Evolutionary conservation across 2,329 filamentous ascomycete species (phyloP), one percentile per base, ranked within the genome.

Genomic region (Clonostachys chloroleuca): DNA sequence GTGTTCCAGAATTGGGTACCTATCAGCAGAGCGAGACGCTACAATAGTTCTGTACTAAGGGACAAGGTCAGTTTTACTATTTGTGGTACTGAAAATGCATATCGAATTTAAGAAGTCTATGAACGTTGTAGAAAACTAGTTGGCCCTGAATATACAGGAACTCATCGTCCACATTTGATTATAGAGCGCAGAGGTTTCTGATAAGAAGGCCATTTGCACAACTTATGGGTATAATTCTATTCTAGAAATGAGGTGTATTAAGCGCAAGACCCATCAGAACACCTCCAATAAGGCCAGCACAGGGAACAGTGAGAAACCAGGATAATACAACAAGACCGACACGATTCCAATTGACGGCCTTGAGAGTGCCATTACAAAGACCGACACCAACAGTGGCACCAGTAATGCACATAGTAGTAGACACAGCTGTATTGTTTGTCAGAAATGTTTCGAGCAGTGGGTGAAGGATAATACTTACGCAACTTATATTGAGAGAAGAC

Each of bases 401-500:
- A 14, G 56, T 59, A 20, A 61, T 45, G 42, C 55, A 57, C 49
- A 60, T 57, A 1, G 59, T 60, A 0, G 59, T 61, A 16, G 51
- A 54, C 18, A 61, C 53, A 17, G 59, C 44, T 35, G 17, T 17
- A 12, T 46, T 40, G 13, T 12, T 40, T 10, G 44, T 37, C 4
- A 46, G 44, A 16, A 58, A 14, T 10, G 8, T 9, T 8, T 9
- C 8, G 3, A 9, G 2, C 8, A 30, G 14, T 18, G 40, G 12
- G 10, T 17, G 5, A 18, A 17, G 16, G 8, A 12, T 6, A 17
- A 6, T 4, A 64, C 65, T 52, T 59, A 72, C 68, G 68, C 30
- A 84, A 73, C 47, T 80, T 78, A 2, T 83, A 84, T 30, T 30
- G 24, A 9, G 24, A 57, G 44, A 35, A 30, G 3, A 30, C 24